A percentile compares a stretch with the other conserved stretches of the same genome.
Evolutionary conservation across 2,329 filamentous ascomycete species (phyloP).

Genomic region (Fusarium hostae): DNA sequence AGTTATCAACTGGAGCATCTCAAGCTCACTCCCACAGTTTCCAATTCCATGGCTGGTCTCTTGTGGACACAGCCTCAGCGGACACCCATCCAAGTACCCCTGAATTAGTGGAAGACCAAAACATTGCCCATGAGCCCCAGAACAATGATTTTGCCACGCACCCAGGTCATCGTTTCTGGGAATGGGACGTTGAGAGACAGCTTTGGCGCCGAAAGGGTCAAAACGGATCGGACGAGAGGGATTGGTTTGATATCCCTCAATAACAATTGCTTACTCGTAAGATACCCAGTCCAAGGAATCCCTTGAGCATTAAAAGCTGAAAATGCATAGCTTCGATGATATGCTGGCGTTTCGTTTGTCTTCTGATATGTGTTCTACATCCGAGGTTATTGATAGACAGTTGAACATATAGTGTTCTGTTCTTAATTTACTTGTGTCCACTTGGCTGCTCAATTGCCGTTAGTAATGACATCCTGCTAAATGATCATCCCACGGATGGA

Average conservation of each 20-base stretch:
- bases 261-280: slow-evolving; percentile 12
- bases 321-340: not conserved
- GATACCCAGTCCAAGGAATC: not conserved
- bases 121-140: not conserved
- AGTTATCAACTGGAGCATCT: not conserved
- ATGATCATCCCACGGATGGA: not conserved
- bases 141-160: slow-evolving; percentile 14
- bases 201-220: slow-evolving; percentile 17
- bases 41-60: not conserved
- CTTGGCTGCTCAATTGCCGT: not conserved
- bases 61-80: not conserved
- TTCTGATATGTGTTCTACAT: not conserved
- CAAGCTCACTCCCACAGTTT: not conserved
- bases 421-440: not conserved
- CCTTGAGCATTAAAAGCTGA: not conserved
- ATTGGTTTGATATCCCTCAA: slow-evolving; percentile 21
- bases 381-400: not conserved
- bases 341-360: not conserved
- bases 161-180: slow-evolving; percentile 18
- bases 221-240: slow-evolving; percentile 4
- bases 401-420: not conserved
- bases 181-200: slow-evolving; percentile 19
- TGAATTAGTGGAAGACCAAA: not conserved
- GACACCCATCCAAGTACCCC: not conserved
- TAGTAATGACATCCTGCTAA: not conserved